phyloP scores from a whole-genome alignment of 179 eudicot genomes.

The Carnegiea gigantea region DNA sequence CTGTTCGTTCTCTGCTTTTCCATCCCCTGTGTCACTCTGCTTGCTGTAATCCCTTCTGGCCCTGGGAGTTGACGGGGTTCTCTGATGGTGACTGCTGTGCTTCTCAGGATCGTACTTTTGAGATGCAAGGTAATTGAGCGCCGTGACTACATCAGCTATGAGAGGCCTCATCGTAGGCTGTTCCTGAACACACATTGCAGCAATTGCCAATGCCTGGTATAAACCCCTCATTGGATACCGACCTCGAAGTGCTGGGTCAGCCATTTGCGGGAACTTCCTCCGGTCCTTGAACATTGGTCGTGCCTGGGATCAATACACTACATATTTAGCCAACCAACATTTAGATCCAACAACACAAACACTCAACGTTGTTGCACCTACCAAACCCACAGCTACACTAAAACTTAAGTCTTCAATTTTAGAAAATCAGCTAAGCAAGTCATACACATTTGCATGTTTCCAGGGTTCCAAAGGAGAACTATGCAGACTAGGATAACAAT shows the following conservation, averaged over 20 bases:
- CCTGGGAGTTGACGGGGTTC: conserved; percentile 20
- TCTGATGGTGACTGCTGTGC: conserved; percentile 21
- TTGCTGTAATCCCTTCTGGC: conserved; percentile 16
- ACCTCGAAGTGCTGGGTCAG: conserved; percentile 58
- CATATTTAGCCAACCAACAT: conserved; percentile 5
- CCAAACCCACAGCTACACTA: too few relatives aligned
- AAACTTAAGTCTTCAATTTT: too few relatives aligned
- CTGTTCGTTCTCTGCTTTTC: conserved; percentile 22
- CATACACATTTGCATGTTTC: background rate
- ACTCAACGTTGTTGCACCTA: too few relatives aligned
- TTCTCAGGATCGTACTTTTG: conserved; percentile 44
- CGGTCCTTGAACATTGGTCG: conserved; percentile 66
- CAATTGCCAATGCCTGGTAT: conserved; percentile 67
- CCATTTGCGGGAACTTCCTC: conserved; percentile 59
- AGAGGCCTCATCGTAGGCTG: conserved; percentile 53
- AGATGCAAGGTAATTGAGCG: conserved; percentile 54
- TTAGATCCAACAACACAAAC: too few relatives aligned
- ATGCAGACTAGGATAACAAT: background rate
- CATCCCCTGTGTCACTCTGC: conserved; percentile 6
- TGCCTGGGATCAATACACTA: conserved; percentile 36
- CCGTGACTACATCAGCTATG: conserved; percentile 58
- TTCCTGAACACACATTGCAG: conserved; percentile 75
- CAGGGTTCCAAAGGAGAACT: background rate
- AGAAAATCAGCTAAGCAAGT: background rate
- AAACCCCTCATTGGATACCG: conserved; percentile 58